Conservation (phyloP, 164 flowering plant species). For the Warburgia ugandensis region DNA sequence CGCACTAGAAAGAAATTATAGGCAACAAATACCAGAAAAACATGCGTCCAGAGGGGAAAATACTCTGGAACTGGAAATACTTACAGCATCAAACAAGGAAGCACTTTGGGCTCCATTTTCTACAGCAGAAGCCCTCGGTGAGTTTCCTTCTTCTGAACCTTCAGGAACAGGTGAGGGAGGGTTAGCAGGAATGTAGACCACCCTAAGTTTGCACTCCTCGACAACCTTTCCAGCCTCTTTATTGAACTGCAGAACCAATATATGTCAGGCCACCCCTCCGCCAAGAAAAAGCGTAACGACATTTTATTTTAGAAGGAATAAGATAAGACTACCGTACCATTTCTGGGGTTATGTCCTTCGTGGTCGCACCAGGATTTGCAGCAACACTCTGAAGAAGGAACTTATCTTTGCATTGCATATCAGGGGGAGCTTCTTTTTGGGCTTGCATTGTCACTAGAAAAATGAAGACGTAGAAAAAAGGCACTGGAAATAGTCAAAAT, state of each 20-base stretch:
- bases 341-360: constrained; percentile 56
- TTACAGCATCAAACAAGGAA: constrained; percentile 49
- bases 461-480: not conserved
- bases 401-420: constrained; percentile 88
- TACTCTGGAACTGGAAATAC: too few species aligned
- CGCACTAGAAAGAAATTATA: too few species aligned
- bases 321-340: constrained; percentile 56
- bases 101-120: constrained; percentile 44
- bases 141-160: constrained; percentile 80
- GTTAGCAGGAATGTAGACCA: constrained; percentile 68
- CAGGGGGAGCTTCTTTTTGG: constrained; percentile 64
- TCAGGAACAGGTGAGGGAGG: constrained; percentile 97
- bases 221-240: constrained; percentile 64
- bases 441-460: constrained; percentile 84
- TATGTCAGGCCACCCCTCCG: not conserved
- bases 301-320: too few species aligned
- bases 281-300: not conserved
- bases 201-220: constrained; percentile 80
- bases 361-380: constrained; percentile 35
- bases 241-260: constrained; percentile 55
- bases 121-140: constrained; percentile 49
- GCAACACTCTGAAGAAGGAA: constrained; percentile 73
- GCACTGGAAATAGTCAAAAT: too few species aligned
- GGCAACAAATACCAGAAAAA: too few species aligned
- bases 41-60: too few species aligned